phyloP scores from a whole-genome alignment of 2,329 filamentous ascomycete genomes.

The Microdochium trichocladiopsis region DNA sequence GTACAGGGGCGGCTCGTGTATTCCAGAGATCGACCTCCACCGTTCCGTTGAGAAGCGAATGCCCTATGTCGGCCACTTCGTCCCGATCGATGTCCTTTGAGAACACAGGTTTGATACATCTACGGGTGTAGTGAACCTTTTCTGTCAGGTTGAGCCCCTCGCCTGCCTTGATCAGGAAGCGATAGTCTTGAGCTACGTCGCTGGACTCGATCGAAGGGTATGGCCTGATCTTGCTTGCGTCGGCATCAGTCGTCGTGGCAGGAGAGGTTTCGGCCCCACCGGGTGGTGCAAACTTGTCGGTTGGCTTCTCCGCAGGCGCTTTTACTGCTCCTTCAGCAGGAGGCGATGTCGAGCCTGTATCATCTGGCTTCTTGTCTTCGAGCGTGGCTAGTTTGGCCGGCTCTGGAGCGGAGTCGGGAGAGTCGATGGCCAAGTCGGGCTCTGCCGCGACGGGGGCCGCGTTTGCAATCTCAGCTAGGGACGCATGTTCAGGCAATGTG shows the following conservation, averaged over 20 bases:
- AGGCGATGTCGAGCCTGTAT: neutral
- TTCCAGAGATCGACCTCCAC: neutral
- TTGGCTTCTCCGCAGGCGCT: neutral
- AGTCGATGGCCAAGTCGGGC: neutral
- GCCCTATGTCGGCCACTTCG: neutral
- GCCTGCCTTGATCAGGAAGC: conserved; percentile 16
- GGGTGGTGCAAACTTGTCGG: neutral
- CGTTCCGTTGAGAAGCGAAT: neutral
- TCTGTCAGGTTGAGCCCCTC: conserved; percentile 26
- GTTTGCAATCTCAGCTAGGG: neutral
- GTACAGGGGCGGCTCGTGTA: neutral
- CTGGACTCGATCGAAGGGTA: conserved; percentile 5
- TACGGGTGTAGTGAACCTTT: conserved; percentile 33
- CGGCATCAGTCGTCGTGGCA: neutral
- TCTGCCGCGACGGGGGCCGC: neutral
- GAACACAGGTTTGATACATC: conserved; percentile 32
- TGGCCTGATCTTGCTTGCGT: neutral
- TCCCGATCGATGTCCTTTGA: conserved; percentile 6
- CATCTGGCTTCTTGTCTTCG: neutral
- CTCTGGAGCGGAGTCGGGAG: neutral
- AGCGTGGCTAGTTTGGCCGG: neutral
- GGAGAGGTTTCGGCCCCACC: neutral
- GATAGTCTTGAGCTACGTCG: conserved; percentile 14
- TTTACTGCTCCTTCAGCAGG: neutral
- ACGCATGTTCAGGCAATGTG: neutral